These are phyloP conservation scores for Cutaneotrichosporon sp. DNA, from an alignment of 1,284 basidiomycete species.

Conservation along the genomic window DNA sequence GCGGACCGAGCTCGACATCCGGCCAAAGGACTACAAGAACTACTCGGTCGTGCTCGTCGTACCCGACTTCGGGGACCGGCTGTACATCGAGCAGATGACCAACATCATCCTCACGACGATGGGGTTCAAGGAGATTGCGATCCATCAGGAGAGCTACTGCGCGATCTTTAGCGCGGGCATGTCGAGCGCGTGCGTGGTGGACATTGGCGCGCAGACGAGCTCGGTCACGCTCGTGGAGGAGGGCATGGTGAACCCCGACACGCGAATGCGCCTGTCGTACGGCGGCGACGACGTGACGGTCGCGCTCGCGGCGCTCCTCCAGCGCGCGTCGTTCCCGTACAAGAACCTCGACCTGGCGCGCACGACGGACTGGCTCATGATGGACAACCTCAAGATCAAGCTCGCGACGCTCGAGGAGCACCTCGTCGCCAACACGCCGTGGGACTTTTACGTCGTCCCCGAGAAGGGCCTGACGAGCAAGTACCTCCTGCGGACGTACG, in stretches of 20 bases:
- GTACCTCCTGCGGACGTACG: conserved; percentile 88
- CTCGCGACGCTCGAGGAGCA: conserved; percentile 83
- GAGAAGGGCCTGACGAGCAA: conserved; percentile 75
- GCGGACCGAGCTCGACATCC: conserved; percentile 65
- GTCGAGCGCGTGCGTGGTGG: conserved; percentile 93
- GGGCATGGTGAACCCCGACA: conserved; percentile 83
- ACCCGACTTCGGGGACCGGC: conserved; percentile 85
- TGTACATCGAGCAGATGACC: conserved; percentile 78
- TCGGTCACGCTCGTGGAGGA: conserved; percentile 95
- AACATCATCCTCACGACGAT: conserved; percentile 75
- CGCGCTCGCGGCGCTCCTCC: conserved; percentile 78
- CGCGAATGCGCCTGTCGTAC: conserved; percentile 81
- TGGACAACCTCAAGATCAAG: conserved; percentile 83
- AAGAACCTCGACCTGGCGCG: conserved; percentile 72
- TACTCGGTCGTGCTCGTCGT: conserved; percentile 87
- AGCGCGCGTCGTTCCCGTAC: conserved; percentile 85
- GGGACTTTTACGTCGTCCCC: conserved; percentile 82
- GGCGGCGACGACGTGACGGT: conserved; percentile 93
- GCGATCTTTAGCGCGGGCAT: conserved; percentile 96
- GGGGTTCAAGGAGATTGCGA: conserved; percentile 88
- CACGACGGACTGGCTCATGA: conserved; percentile 80
- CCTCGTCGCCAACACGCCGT: conserved; percentile 81
- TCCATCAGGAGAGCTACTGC: conserved; percentile 90
- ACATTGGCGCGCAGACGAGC: conserved; percentile 83
- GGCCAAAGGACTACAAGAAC: conserved; percentile 65